Conservation (phyloP, 176 grass and related monocot species). For the Stipa capillata region DNA sequence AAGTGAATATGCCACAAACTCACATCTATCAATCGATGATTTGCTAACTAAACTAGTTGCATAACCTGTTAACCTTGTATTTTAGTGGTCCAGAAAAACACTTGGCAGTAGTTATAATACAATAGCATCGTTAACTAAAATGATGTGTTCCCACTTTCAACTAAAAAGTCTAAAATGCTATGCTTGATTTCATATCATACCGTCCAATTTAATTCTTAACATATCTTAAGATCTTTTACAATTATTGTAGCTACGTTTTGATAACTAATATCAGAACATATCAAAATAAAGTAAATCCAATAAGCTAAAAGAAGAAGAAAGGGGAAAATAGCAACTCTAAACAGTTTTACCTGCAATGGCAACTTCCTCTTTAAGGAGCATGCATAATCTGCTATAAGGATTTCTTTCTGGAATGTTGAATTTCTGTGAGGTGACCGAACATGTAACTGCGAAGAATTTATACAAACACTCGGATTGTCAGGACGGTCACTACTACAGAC, state of each 20-base stretch:
- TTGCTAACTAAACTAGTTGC: neutral
- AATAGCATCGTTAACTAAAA: neutral
- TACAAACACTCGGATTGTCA: neutral
- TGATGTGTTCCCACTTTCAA: neutral
- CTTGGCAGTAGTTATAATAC: neutral
- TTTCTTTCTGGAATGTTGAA: conserved; percentile 82
- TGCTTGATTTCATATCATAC: neutral
- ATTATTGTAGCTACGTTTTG: neutral
- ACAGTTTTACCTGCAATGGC: conserved; percentile 48
- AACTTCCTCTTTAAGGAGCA: conserved; percentile 78
- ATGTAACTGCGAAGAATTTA: conserved; percentile 41
- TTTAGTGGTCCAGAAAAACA: neutral
- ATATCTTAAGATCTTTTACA: neutral
- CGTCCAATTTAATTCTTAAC: neutral
- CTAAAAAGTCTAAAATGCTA: neutral
- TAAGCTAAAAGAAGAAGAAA: neutral
- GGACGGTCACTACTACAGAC: neutral
- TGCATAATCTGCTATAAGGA: conserved; percentile 82
- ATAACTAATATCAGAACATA: neutral
- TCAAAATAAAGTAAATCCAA: neutral
- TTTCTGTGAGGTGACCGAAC: conserved; percentile 71
- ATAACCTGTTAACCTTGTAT: neutral
- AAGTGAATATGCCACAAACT: neutral
- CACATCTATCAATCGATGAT: neutral
- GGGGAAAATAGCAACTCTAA: neutral